A percentile compares a stretch with the other conserved stretches of the same genome.
Evolutionary conservation across 2,329 filamentous ascomycete genomes (phyloP).

Genomic region (Nigrograna mackinnonii): DNA sequence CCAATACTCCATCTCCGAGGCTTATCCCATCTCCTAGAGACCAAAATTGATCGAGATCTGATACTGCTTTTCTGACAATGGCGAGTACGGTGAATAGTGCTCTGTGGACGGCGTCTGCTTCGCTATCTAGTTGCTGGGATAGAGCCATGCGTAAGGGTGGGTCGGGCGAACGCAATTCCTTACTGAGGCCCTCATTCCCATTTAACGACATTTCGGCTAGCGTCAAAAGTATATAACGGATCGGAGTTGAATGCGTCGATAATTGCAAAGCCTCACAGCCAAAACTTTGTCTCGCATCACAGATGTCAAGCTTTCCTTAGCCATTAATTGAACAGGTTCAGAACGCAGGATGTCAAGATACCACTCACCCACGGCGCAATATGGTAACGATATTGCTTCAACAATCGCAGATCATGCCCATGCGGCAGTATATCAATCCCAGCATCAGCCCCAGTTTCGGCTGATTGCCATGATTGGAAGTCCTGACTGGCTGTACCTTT

Average conservation of each 20-base stretch:
- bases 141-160: conserved; percentile 48
- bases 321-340: neutral
- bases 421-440: conserved; percentile 2
- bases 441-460: neutral
- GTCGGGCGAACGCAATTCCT: conserved; percentile 51
- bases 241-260: conserved; percentile 48
- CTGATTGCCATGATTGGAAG: conserved; percentile 5
- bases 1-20: conserved; percentile 2
- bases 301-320: conserved; percentile 56
- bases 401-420: conserved; percentile 37
- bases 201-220: conserved; percentile 44
- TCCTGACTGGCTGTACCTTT: neutral
- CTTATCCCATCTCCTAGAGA: neutral
- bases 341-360: neutral
- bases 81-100: neutral
- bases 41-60: neutral
- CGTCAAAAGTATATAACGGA: conserved; percentile 56
- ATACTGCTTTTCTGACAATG: neutral
- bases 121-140: conserved; percentile 1
- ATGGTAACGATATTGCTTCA: conserved; percentile 53
- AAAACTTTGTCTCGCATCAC: conserved; percentile 58
- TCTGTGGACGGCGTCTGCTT: neutral
- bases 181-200: conserved; percentile 15
- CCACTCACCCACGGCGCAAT: conserved; percentile 55
- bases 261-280: conserved; percentile 55